Evolutionary conservation across 2,329 filamentous ascomycete genomes (phyloP).

Genomic region (Cercospora citrullina): DNA sequence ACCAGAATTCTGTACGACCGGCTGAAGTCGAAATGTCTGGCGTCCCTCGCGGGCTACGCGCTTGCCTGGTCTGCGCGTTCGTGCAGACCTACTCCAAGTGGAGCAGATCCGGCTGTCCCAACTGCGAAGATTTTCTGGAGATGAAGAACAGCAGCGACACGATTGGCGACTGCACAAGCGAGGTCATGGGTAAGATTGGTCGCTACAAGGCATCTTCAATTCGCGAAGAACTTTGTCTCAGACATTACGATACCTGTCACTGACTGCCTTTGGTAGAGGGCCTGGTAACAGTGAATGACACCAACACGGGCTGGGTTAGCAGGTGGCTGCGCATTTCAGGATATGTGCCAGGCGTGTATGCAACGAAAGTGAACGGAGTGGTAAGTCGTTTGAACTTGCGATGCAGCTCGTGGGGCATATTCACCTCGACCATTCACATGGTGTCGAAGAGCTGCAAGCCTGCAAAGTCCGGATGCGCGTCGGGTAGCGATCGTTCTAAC

Average conservation of each 20-base stretch:
- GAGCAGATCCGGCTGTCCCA: conserved; percentile 83
- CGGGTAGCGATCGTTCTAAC: conserved; percentile 16
- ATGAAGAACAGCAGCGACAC: conserved; percentile 71
- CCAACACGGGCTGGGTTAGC: conserved; percentile 88
- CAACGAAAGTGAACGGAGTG: conserved; percentile 87
- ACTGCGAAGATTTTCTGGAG: conserved; percentile 91
- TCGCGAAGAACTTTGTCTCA: too few relatives aligned
- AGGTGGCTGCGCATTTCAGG: conserved; percentile 90
- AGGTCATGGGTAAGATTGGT: conserved; percentile 54
- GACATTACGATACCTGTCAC: too few relatives aligned
- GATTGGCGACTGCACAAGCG: conserved; percentile 89
- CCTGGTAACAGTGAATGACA: conserved; percentile 79
- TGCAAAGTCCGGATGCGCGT: background rate
- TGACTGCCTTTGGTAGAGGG: conserved; percentile 67
- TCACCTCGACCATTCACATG: background rate
- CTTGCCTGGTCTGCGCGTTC: conserved; percentile 84
- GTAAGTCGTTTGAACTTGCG: conserved; percentile 43
- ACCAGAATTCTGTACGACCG: background rate
- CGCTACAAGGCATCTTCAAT: too few relatives aligned
- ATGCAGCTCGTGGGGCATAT: background rate
- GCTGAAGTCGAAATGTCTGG: conserved; percentile 48
- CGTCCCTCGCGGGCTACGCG: conserved; percentile 70
- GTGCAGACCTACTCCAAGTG: conserved; percentile 83
- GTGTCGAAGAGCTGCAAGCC: background rate
- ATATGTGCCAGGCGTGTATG: conserved; percentile 88